phyloP scores from a whole-genome alignment of 108 stramenopile genomes.

The Stephanodiscus minutulus region DNA sequence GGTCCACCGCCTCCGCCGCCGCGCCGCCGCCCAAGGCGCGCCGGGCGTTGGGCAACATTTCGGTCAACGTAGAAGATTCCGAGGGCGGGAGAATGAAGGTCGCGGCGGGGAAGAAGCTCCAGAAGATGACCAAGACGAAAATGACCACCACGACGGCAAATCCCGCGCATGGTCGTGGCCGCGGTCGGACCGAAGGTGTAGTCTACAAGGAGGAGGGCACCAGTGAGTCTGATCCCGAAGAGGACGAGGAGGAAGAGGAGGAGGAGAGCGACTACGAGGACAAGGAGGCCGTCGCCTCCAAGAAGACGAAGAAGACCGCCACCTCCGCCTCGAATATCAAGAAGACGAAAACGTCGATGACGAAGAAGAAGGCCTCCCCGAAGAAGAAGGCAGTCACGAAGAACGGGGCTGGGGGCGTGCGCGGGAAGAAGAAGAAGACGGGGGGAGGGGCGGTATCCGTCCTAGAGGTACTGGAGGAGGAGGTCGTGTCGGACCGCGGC shows the following conservation, averaged over 20 bases:
- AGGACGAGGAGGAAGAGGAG: constrained; percentile 3
- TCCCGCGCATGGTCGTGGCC: background rate
- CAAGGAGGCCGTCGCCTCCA: background rate
- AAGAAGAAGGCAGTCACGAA: too few species aligned
- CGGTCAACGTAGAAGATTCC: background rate
- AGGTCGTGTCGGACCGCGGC: background rate
- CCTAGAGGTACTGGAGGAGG: constrained; percentile 1
- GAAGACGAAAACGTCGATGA: background rate
- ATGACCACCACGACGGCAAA: background rate
- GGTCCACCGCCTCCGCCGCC: background rate
- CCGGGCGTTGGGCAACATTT: constrained; percentile 4
- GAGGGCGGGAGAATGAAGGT: background rate
- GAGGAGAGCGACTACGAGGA: constrained; percentile 23
- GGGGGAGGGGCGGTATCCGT: background rate
- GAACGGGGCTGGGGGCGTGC: too few species aligned
- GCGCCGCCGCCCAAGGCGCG: background rate
- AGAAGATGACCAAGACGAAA: background rate
- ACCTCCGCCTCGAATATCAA: constrained; percentile 1
- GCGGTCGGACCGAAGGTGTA: background rate
- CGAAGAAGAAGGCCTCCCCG: constrained; percentile 1
- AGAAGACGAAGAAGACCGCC: constrained; percentile 5
- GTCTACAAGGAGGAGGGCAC: background rate
- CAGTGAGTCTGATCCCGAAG: constrained; percentile 6
- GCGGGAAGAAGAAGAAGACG: background rate
- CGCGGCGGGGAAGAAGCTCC: background rate